Evolutionary conservation across 2,329 filamentous ascomycete species (phyloP).

Genomic region (Talaromyces sp.): DNA sequence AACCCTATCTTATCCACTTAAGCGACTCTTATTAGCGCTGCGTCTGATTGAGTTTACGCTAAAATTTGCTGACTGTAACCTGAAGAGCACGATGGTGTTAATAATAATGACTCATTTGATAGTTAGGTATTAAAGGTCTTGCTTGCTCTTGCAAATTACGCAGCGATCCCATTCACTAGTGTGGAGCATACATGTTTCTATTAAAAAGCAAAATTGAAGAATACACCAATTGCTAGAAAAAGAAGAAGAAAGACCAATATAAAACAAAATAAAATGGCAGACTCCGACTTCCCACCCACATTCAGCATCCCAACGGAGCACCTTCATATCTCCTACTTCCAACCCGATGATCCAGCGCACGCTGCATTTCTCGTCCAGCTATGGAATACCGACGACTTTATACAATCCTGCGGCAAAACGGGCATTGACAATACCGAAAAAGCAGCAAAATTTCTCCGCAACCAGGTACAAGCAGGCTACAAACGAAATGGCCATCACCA

Average conservation of each 20-base stretch:
- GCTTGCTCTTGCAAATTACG: background rate
- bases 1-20: no score
- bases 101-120: background rate
- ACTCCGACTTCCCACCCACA: conserved; percentile 2
- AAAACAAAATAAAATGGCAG: background rate
- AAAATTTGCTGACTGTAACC: no score
- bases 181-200: no score
- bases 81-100: background rate
- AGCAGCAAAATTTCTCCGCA: conserved; percentile 5
- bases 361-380: conserved; percentile 7
- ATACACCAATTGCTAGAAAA: no score
- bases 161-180: no score
- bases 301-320: conserved; percentile 11
- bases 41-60: no score
- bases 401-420: conserved; percentile 1
- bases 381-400: conserved; percentile 6
- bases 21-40: background rate
- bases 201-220: no score
- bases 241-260: no score
- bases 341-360: conserved; percentile 6
- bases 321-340: conserved; percentile 11
- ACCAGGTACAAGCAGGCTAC: conserved; percentile 7
- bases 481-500: conserved; percentile 9
- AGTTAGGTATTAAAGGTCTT: background rate
- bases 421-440: conserved; percentile 9